These are phyloP conservation scores for Quercus mongolica DNA, from an alignment of 306 rosid genomes.

Conservation along the genomic window DNA sequence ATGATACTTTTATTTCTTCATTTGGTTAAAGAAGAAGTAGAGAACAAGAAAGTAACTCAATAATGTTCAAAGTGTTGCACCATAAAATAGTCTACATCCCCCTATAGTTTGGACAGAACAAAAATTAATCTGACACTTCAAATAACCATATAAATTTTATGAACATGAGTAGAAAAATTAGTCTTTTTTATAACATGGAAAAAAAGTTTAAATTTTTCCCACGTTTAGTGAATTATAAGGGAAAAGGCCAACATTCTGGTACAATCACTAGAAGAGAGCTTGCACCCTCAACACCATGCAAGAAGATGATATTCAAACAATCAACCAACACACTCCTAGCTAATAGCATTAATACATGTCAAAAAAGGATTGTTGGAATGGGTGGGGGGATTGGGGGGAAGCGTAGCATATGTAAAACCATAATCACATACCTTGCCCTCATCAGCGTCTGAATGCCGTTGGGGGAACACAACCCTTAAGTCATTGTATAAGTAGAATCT, in stretches of 20 bases:
- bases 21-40: background rate
- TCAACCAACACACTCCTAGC: background rate
- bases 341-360: background rate
- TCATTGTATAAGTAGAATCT: conserved; percentile 90
- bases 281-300: background rate
- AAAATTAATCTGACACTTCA: too few relatives aligned
- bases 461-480: conserved; percentile 90
- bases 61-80: background rate
- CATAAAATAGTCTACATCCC: background rate
- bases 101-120: too few relatives aligned
- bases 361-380: background rate
- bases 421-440: conserved; percentile 89
- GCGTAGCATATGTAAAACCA: background rate
- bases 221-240: too few relatives aligned
- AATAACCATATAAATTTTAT: too few relatives aligned
- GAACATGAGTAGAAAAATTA: too few relatives aligned
- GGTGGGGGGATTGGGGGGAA: background rate
- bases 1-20: background rate
- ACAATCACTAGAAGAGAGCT: background rate
- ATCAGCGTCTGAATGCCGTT: conserved; percentile 91
- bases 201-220: too few relatives aligned
- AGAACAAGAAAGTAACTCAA: too few relatives aligned
- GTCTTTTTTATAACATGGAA: too few relatives aligned
- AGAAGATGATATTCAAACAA: background rate
- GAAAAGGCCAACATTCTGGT: too few relatives aligned